Evolutionary conservation across 225 moss, liverwort and hornwort species (phyloP), one percentile per base, ranked within the genome.

Genomic region (Lunularia cruciata): DNA sequence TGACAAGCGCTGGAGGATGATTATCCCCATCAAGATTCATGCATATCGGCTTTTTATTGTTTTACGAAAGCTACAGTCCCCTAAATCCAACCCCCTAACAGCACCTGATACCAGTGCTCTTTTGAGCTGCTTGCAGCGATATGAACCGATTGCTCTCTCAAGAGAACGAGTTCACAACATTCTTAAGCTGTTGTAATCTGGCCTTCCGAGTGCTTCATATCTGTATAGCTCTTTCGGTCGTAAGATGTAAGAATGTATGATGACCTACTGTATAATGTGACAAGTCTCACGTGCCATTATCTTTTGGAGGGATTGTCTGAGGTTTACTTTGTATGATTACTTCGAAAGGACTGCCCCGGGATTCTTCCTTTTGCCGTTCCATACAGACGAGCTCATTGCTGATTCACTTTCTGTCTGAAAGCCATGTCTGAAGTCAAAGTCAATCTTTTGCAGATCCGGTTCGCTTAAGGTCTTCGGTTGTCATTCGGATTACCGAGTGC

Each of bases 221-320:
- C 38, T 37, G 42, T 73, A 26, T 42, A 43, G 39, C 18, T 57
- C 63, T 62, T 73, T 46, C 15, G 31, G 55, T 10, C 3, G 37
- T 25, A 63, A 54, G 52, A 31, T 72, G 62, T 53, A 63, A 16
- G 37, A 30, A 54, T 62, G 62, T 72, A 63, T 62, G 60, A 72
- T 52, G 37, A 71, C 19, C 60, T 30, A 35, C 48, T 53, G 51
- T 72, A 34, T 60, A 37, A 60, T 63, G 18, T 27, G 26, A 37
- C 60, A 35, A 71, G 4, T 16, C 43, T 60, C 30, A 33, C 46
- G 45, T 60, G 60, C n/a, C 1, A 20, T 23, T 12, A 47, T n/a
- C n/a, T n/a, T 71, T 63, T 71, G 26, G 11, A 57, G 14, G 3
- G 16, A 47, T 19, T 6, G 13, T 19, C 14, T 47, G 47, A n/a